Conservation (phyloP, 202 grass and related monocot species). For the Setaria viridis region DNA sequence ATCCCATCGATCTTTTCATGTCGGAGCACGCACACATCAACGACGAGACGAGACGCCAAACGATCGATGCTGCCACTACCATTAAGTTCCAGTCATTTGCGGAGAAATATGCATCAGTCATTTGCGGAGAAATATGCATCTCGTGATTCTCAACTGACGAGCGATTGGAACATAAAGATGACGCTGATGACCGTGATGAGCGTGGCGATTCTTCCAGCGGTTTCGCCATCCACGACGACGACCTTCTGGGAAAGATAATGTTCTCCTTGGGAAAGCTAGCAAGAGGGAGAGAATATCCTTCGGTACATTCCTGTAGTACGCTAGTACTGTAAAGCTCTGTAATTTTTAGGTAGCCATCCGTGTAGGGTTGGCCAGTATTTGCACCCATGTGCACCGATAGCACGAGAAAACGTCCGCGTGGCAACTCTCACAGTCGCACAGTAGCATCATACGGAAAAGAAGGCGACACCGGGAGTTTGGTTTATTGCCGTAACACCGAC, state of each 20-base stretch:
- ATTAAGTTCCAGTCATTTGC: neutral
- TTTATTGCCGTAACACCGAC: neutral
- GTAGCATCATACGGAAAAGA: neutral
- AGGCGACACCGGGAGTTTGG: neutral
- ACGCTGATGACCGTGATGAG: neutral
- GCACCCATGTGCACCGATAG: constrained; percentile 36
- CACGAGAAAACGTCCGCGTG: constrained; percentile 3
- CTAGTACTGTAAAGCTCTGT: neutral
- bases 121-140: neutral
- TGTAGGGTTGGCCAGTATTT: constrained; percentile 1
- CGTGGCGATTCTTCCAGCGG: neutral
- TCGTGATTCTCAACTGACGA: neutral
- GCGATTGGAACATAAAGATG: neutral
- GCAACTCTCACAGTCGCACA: neutral
- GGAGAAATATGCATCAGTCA: neutral
- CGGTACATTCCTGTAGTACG: constrained; percentile 37
- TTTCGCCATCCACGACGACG: neutral
- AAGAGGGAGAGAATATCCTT: constrained; percentile 45
- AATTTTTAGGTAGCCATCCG: neutral
- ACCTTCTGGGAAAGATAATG: neutral
- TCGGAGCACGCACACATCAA: too few relatives aligned
- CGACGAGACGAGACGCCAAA: too few relatives aligned
- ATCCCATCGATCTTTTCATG: too few relatives aligned
- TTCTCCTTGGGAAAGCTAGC: neutral
- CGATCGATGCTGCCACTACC: too few relatives aligned